phyloP scores from a whole-genome alignment of 768 basidiomycete genomes.

The Pilatotrama ljubarskyi region DNA sequence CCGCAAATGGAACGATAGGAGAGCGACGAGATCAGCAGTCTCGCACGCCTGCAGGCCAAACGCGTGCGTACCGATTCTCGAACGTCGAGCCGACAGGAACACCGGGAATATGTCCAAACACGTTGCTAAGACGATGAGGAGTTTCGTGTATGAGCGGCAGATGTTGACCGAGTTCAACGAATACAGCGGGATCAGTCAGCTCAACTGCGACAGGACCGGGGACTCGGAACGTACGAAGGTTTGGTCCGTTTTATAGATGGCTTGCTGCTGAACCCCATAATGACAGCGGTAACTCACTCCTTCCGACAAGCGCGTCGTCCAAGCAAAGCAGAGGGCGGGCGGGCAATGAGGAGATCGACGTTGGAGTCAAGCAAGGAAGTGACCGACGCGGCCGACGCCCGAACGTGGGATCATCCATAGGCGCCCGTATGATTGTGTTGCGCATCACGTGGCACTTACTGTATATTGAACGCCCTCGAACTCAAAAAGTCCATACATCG shows the following conservation, averaged over 20 bases:
- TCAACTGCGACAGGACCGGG: neutral
- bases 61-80: conserved; percentile 12
- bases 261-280: conserved; percentile 6
- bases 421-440: too few relatives aligned
- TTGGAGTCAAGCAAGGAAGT: too few relatives aligned
- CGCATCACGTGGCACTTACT: too few relatives aligned
- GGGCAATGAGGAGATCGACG: neutral
- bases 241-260: conserved; percentile 1
- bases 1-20: too few relatives aligned
- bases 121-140: neutral
- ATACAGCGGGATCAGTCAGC: neutral
- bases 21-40: neutral
- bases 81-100: conserved; percentile 16
- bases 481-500: too few relatives aligned
- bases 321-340: neutral
- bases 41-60: neutral
- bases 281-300: too few relatives aligned
- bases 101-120: conserved; percentile 13
- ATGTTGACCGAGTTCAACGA: neutral
- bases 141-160: neutral
- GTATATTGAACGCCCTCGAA: too few relatives aligned
- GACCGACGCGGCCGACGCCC: too few relatives aligned
- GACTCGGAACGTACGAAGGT: neutral
- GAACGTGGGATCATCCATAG: too few relatives aligned
- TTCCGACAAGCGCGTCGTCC: too few relatives aligned